Evolutionary conservation across 345 rosid species (phyloP), one percentile per base, ranked within the genome.

Genomic region (Schrenkiella parvula): DNA sequence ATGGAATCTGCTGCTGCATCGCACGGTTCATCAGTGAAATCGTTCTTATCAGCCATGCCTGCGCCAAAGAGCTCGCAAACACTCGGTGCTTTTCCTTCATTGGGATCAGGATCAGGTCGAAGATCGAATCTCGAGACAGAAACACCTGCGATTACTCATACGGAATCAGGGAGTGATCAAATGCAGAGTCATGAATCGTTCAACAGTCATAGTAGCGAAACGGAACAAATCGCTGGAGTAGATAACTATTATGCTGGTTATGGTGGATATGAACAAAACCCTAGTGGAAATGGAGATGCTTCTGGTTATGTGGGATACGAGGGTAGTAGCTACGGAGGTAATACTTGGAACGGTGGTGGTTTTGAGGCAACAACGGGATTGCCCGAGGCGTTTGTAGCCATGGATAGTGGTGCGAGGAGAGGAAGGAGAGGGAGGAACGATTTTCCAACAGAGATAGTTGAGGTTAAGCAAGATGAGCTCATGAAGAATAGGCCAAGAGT

Each of bases 401-500:
- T 44, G 78, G 89, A 76, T 10, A 64, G 80, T 67, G 82, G 54
- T 46, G 71, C 79, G 21, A 79, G 79, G 60, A 78, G 68, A 41
- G 83, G 92, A 72, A 91, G 90, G 86, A 86, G 92, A 82, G 87
- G 96, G 60, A 88, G 84, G 86, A 84, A 84, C 13, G 86, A 85
- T 19, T 65, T 88, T 15, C 90, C 93, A 1, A 72, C 76, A 5
- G 88, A 95, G 74, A 83, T 95, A 14, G 78, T 92, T 44, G 98
- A 95, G 86, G 96, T 95, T 70, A 95, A 85, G 79, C 96, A 89
- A 79, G 99, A 95, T 70, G 99, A 95, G 78, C 80, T 95, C 71
- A 90, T 88, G 74, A 95, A 95, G 92, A 76, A 95, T 80, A 81
- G 98, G 53, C 99, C 98, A 0, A 84, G 99, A 65, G 88, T 84